A percentile compares a stretch with the other conserved stretches of the same genome.
Evolutionary conservation across 257 asterid species (phyloP).

Genomic region (Capsicum rhomboideum): DNA sequence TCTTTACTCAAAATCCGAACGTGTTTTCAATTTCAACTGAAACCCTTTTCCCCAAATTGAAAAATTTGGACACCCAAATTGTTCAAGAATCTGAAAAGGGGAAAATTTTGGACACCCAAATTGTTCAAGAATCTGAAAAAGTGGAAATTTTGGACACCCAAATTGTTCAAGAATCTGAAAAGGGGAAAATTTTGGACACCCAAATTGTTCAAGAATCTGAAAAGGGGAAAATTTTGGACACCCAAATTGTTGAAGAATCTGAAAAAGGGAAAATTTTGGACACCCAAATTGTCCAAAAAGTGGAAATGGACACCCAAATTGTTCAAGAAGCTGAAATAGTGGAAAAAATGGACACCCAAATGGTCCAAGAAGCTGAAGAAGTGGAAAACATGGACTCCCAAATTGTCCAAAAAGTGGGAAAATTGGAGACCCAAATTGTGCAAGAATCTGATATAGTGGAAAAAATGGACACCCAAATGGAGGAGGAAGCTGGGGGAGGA

Average conservation of each 20-base stretch:
- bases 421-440: neutral
- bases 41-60: slow-evolving; percentile 3
- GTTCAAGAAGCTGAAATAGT: neutral
- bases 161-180: neutral
- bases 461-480: neutral
- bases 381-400: neutral
- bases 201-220: neutral
- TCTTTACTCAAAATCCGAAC: slow-evolving; percentile 27
- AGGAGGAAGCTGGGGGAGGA: neutral
- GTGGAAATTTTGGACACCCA: neutral
- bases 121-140: neutral
- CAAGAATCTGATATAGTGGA: neutral
- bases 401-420: neutral
- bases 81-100: neutral
- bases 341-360: too few species aligned
- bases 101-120: neutral
- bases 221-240: neutral
- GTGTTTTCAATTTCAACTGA: neutral
- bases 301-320: neutral
- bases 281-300: neutral
- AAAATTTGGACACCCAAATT: neutral
- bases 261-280: neutral
- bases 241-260: neutral
- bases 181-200: neutral
- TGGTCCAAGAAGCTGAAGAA: neutral